Conservation (phyloP, 2,329 filamentous ascomycete species). For the Stagonosporopsis rhizophila region DNA sequence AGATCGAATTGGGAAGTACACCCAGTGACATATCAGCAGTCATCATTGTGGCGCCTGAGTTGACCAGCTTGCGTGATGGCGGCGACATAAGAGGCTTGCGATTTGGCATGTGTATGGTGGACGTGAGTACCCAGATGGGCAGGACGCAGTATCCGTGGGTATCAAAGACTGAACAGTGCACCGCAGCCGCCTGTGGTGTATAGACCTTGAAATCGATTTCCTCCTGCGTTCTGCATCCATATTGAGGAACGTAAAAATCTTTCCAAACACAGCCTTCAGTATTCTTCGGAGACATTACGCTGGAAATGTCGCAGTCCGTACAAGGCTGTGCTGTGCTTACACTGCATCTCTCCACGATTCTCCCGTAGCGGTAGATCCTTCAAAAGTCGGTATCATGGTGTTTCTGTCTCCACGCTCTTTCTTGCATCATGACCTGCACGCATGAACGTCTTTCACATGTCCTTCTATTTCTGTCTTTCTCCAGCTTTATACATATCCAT, state of each 20-base stretch:
- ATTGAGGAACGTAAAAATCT: too few species aligned
- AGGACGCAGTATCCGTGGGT: constrained; percentile 2
- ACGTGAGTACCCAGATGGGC: constrained; percentile 1
- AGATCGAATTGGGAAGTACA: constrained; percentile 1
- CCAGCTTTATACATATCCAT: too few species aligned
- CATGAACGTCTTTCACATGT: not conserved
- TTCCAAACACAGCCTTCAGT: not conserved
- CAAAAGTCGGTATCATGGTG: not conserved
- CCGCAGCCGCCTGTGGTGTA: not conserved
- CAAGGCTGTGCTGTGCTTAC: not conserved
- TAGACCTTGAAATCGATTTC: not conserved
- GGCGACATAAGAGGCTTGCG: constrained; percentile 11
- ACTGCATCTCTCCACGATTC: not conserved
- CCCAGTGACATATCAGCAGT: constrained; percentile 1
- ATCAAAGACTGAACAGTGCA: not conserved
- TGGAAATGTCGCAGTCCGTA: not conserved
- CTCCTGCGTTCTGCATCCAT: not conserved
- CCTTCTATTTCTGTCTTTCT: constrained; percentile 13
- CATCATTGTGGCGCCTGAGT: constrained; percentile 1
- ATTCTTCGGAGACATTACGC: not conserved
- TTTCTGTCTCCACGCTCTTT: not conserved
- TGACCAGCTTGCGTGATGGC: not conserved
- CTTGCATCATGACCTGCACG: not conserved
- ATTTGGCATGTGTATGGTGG: constrained; percentile 3
- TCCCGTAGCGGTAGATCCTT: not conserved